A percentile compares a stretch with the other conserved stretches of the same genome.
Evolutionary conservation across 108 stramenopile species (phyloP).

Genomic region (Conticribra weissflogii): DNA sequence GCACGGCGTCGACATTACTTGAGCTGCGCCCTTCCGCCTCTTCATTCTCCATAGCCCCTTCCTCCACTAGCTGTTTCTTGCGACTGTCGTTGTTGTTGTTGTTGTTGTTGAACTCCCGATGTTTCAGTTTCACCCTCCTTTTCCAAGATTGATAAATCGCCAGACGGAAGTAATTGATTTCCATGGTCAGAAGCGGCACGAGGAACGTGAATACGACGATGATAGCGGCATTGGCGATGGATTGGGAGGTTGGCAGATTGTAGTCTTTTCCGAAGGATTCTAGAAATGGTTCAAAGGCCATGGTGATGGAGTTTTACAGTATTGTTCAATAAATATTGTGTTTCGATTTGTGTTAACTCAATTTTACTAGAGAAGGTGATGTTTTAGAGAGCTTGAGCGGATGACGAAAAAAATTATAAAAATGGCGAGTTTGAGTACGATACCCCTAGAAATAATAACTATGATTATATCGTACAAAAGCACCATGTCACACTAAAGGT

Average conservation of each 20-base stretch:
- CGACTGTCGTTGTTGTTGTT: not conserved
- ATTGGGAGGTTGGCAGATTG: slow-evolving; percentile 12
- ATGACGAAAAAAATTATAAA: no score
- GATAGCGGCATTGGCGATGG: slow-evolving; percentile 33
- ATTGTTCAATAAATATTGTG: no score
- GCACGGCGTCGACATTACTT: no score
- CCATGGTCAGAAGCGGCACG: slow-evolving; percentile 42
- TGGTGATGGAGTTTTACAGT: no score
- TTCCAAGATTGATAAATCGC: slow-evolving; percentile 28
- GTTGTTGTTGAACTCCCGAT: not conserved
- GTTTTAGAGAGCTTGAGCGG: no score
- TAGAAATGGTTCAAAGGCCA: slow-evolving; percentile 14
- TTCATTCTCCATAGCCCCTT: not conserved
- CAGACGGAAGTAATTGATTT: slow-evolving; percentile 51
- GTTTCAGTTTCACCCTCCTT: not conserved
- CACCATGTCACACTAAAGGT: no score
- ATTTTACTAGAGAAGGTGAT: no score
- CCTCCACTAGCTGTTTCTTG: not conserved
- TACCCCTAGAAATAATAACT: no score
- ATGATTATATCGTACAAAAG: no score
- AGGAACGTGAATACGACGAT: slow-evolving; percentile 39
- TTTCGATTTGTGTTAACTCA: no score
- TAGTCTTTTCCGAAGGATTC: slow-evolving; percentile 4
- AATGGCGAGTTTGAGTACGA: no score
- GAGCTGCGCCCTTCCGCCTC: not conserved